Percentiles rank a stretch among this genome's conserved stretches.
phyloP scores from a whole-genome alignment of 2,329 filamentous ascomycete species.

The Didymella segeticola region DNA sequence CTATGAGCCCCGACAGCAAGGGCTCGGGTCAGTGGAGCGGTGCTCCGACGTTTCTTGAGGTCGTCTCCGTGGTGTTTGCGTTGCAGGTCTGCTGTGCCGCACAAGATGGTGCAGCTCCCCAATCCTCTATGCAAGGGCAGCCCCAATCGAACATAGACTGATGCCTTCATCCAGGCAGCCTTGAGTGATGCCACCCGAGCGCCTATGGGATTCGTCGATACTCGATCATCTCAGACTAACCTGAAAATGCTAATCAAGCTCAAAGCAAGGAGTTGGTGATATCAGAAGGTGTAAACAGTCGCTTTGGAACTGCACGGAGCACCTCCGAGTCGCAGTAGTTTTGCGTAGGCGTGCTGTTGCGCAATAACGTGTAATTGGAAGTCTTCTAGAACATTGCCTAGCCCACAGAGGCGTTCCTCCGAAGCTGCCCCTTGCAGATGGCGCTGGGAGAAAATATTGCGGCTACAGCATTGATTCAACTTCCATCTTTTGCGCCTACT shows the following conservation, averaged over 20 bases:
- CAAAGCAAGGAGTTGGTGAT: not conserved
- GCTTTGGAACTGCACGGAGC: not conserved
- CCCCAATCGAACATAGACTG: not conserved
- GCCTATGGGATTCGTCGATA: not conserved
- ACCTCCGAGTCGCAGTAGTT: constrained; percentile 13
- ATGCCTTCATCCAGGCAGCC: not conserved
- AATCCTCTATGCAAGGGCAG: constrained; percentile 4
- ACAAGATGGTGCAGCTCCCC: not conserved
- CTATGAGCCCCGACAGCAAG: constrained; percentile 5
- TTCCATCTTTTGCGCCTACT: not conserved
- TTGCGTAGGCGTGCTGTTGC: not conserved
- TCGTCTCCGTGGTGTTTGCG: not conserved
- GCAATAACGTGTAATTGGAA: constrained; percentile 5
- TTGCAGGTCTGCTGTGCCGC: constrained; percentile 6
- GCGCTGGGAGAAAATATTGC: not conserved
- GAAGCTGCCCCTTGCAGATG: not conserved
- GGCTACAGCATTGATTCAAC: not conserved
- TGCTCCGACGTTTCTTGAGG: not conserved
- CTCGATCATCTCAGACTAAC: not conserved
- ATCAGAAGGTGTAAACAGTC: not conserved
- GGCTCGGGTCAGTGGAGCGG: constrained; percentile 4
- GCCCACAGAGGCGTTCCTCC: not conserved
- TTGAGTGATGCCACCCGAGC: not conserved
- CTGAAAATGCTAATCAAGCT: not conserved
- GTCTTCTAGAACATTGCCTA: constrained; percentile 14